Evolutionary conservation across 2,329 filamentous ascomycete genomes (phyloP).

Genomic region (Penicillium aurantiogriseum): DNA sequence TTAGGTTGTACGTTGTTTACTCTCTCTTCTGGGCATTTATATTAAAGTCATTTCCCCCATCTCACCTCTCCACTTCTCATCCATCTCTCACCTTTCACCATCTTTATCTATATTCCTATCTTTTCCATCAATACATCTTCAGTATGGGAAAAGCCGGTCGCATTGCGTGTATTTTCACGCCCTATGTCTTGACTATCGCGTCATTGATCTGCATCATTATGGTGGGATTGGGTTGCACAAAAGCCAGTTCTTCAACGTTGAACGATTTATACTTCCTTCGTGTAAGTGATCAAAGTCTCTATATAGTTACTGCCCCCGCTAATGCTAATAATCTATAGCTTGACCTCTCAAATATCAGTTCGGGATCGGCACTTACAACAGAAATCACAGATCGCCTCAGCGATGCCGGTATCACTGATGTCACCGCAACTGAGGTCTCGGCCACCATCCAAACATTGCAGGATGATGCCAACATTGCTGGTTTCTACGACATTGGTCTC

Average conservation of each 20-base stretch:
- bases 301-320: neutral
- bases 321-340: constrained; percentile 38
- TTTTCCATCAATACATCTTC: constrained; percentile 1
- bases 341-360: constrained; percentile 61
- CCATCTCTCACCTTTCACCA: neutral
- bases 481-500: constrained; percentile 77
- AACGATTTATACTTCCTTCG: constrained; percentile 57
- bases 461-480: constrained; percentile 59
- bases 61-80: neutral
- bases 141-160: constrained; percentile 72
- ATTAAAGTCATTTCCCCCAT: constrained; percentile 14
- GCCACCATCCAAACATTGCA: constrained; percentile 39
- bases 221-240: constrained; percentile 58
- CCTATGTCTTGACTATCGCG: constrained; percentile 75
- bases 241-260: constrained; percentile 47
- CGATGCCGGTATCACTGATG: constrained; percentile 33
- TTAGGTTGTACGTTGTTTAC: neutral
- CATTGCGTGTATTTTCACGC: constrained; percentile 81
- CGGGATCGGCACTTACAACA: constrained; percentile 40
- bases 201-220: constrained; percentile 68
- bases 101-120: constrained; percentile 1
- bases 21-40: neutral
- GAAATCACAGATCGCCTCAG: constrained; percentile 34
- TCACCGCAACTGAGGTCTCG: constrained; percentile 40
- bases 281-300: constrained; percentile 29